A percentile compares a stretch with the other conserved stretches of the same genome.
Evolutionary conservation across 2,329 filamentous ascomycete species (phyloP).

Genomic region (Talaromyces sp.): DNA sequence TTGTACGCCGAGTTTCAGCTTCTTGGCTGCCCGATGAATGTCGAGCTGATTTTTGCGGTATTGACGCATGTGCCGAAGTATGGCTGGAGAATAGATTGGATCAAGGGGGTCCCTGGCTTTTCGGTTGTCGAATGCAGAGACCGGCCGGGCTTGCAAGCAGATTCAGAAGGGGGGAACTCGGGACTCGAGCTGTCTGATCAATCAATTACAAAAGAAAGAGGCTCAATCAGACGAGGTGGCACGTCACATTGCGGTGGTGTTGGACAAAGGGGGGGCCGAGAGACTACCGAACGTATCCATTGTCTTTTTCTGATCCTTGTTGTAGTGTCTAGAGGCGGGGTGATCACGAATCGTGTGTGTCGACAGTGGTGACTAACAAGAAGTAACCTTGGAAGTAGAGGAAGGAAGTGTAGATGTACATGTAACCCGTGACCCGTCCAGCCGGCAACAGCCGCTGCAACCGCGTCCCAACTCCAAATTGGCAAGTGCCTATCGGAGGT

Average conservation of each 20-base stretch:
- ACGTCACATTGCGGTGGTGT: neutral
- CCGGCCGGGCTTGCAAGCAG: neutral
- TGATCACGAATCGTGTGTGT: neutral
- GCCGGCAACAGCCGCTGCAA: slow-evolving; percentile 4
- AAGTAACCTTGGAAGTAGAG: too few relatives aligned
- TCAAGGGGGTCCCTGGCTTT: neutral
- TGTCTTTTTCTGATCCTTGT: neutral
- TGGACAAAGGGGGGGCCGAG: neutral
- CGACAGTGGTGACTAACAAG: neutral
- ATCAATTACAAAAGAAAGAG: neutral
- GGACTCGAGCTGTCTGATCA: slow-evolving; percentile 1
- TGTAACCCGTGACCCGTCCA: slow-evolving; percentile 1
- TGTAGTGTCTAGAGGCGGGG: neutral
- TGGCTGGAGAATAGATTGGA: neutral
- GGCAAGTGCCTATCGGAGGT: neutral
- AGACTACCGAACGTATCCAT: slow-evolving; percentile 1
- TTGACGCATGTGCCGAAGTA: neutral
- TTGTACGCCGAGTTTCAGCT: neutral
- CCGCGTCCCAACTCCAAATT: neutral
- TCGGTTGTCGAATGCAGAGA: neutral
- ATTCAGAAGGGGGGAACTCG: neutral
- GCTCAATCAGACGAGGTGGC: neutral
- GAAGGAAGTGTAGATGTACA: neutral
- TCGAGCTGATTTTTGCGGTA: neutral
- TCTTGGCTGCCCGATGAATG: neutral